Conservation (phyloP, 2,329 filamentous ascomycete genomes). For the Zelopaecilomyces penicillatus region DNA sequence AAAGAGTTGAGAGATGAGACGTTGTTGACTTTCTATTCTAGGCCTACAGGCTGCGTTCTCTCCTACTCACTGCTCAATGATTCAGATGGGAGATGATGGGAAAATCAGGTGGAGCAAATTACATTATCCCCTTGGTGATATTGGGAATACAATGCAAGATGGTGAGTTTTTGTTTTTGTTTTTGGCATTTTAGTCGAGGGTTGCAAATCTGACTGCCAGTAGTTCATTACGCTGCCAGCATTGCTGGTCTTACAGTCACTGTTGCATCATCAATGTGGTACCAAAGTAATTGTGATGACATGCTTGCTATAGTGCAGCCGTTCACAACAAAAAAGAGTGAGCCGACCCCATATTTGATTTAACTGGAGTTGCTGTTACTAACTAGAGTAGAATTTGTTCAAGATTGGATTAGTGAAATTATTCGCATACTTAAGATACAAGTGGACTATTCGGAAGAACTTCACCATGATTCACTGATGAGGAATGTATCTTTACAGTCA, state of each 20-base stretch:
- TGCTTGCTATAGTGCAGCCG: constrained; percentile 59
- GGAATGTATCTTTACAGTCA: constrained; percentile 64
- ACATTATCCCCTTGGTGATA: constrained; percentile 40
- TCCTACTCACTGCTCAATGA: constrained; percentile 50
- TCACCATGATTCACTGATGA: constrained; percentile 61
- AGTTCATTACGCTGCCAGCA: constrained; percentile 48
- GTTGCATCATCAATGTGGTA: constrained; percentile 37
- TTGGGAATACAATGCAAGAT: constrained; percentile 40
- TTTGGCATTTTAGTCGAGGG: not conserved
- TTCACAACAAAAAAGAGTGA: constrained; percentile 26
- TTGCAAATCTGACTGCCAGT: constrained; percentile 9
- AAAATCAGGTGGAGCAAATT: constrained; percentile 51
- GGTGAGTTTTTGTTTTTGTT: constrained; percentile 24
- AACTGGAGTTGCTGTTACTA: constrained; percentile 5
- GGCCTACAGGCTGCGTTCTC: constrained; percentile 54
- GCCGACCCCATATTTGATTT: not conserved
- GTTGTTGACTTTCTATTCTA: constrained; percentile 15
- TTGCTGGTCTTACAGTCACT: constrained; percentile 53
- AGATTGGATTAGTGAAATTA: constrained; percentile 57
- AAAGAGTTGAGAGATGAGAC: not conserved
- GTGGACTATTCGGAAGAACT: constrained; percentile 77
- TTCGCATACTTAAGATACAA: constrained; percentile 60
- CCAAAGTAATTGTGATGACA: constrained; percentile 55
- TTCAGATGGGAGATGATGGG: constrained; percentile 50
- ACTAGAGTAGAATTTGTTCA: constrained; percentile 44